Base-by-base conservation (phyloP, 2,329 filamentous ascomycete genomes). In the Scedosporium boydii region DNA sequence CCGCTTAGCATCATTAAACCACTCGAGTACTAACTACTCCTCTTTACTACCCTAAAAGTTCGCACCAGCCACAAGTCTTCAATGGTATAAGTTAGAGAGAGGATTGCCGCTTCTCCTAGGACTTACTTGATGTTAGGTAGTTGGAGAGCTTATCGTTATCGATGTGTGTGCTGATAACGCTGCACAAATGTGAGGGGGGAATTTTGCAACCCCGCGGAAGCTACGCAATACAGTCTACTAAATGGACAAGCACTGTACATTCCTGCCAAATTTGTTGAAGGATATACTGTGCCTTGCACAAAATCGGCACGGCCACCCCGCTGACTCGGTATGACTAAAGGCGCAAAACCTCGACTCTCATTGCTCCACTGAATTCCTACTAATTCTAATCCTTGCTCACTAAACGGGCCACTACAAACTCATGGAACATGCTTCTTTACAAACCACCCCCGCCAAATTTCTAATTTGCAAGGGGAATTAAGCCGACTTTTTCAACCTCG, bases 251-350 rank as follows among this genome's bases (percentile, higher is more conserved):
- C 27, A 29, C 27, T 29, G 27, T 29, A 29, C 3, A 5, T 29
- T 29, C 27, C 3, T 1, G 27, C 27, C 6, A 29, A 29, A 18
- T 2, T 18, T 41, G 12, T 3, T 6, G 56, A 3, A 4, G 4
- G 1, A n/a, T 41, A 27, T 21, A 18, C 12, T 34, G 51, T 44
- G 4, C 6, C 26, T 23, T 42, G 1, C 1, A 51, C 16, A 42
- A 16, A 60, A 46, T 21, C 26, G 18, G 44, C 26, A 44, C 26
- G 2, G 44, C 21, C 18, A 44, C 41, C 38, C 23, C 21, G 38
- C 51, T 55, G 51, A 55, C 51, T 3, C 16, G 51, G 6, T 21
- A 60, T 60, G 59, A 60, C 59, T 60, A 60, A 60, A 29, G 14
- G 14, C 14, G 26, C 26, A 60, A 60, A 60, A 23, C 42, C n/a